phyloP scores from a whole-genome alignment of 1,284 basidiomycete genomes.

The Abortiporus biennis region DNA sequence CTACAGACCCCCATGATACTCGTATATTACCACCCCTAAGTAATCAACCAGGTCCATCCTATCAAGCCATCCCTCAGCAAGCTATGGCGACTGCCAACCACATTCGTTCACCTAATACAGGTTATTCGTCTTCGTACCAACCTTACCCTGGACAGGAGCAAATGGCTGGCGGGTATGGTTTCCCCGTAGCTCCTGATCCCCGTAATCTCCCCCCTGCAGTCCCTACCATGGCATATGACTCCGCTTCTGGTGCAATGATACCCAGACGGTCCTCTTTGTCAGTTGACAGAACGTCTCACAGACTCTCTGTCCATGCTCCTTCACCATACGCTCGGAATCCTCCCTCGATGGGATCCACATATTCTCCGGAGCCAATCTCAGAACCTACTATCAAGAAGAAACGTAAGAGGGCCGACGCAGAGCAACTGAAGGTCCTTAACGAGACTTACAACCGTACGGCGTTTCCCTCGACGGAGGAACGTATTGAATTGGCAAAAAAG shows the following conservation, averaged over 20 bases:
- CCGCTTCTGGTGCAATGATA: conserved; percentile 16
- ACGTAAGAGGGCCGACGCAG: conserved; percentile 75
- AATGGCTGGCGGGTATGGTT: conserved; percentile 16
- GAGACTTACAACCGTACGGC: conserved; percentile 75
- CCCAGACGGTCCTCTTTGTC: conserved; percentile 22
- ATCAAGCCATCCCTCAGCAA: conserved; percentile 11
- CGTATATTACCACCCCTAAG: conserved; percentile 44
- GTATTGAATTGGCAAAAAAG: conserved; percentile 65
- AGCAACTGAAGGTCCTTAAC: conserved; percentile 73
- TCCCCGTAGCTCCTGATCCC: conserved; percentile 21
- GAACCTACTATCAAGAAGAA: conserved; percentile 79
- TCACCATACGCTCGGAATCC: conserved; percentile 40
- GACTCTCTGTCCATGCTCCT: conserved; percentile 23
- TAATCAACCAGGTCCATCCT: conserved; percentile 25
- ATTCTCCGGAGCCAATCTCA: conserved; percentile 27
- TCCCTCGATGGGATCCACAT: conserved; percentile 27
- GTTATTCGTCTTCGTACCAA: conserved; percentile 18
- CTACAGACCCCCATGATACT: conserved; percentile 34
- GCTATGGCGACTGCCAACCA: conserved; percentile 15
- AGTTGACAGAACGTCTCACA: conserved; percentile 25
- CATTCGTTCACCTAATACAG: conserved; percentile 21
- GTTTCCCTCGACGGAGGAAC: conserved; percentile 80
- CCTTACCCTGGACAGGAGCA: conserved; percentile 20
- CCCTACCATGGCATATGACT: conserved; percentile 27
- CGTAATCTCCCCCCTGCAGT: conserved; percentile 21